These are phyloP conservation scores for Helicostylum pulchrum DNA, from an alignment of 192 early-diverging fungal genomes.

Conservation along the genomic window DNA sequence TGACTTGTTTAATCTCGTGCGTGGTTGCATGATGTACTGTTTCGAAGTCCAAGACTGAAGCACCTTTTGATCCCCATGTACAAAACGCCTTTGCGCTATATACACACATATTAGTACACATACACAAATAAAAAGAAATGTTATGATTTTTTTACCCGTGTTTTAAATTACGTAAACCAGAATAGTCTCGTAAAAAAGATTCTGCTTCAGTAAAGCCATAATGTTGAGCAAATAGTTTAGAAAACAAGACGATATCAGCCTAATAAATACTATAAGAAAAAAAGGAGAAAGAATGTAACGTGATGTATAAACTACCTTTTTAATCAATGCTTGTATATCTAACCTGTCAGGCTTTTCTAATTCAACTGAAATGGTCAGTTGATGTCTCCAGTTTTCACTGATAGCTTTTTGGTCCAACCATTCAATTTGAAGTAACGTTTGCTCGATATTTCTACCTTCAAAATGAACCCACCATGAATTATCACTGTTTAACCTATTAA, in stretches of 20 bases:
- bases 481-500: constrained; percentile 17
- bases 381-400: constrained; percentile 39
- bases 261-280: constrained; percentile 5
- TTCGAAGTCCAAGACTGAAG: background rate
- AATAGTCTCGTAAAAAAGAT: constrained; percentile 15
- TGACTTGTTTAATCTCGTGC: constrained; percentile 21
- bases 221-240: constrained; percentile 56
- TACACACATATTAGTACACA: background rate
- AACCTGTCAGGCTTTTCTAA: constrained; percentile 63
- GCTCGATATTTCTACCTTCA: constrained; percentile 57
- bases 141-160: constrained; percentile 16
- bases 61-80: constrained; percentile 61
- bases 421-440: constrained; percentile 52
- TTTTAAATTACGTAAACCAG: background rate
- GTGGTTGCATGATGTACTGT: background rate
- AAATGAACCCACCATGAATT: constrained; percentile 59
- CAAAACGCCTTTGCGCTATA: constrained; percentile 54
- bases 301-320: constrained; percentile 18
- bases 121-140: background rate
- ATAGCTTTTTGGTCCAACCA: constrained; percentile 44
- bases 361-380: constrained; percentile 60
- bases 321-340: constrained; percentile 51
- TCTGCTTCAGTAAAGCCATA: constrained; percentile 48
- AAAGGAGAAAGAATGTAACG: background rate
- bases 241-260: constrained; percentile 64